Percentiles rank a stretch among this genome's conserved stretches.
Conservation (phyloP, 441 rosid species). For the Pelargonium myrrhifolium region DNA sequence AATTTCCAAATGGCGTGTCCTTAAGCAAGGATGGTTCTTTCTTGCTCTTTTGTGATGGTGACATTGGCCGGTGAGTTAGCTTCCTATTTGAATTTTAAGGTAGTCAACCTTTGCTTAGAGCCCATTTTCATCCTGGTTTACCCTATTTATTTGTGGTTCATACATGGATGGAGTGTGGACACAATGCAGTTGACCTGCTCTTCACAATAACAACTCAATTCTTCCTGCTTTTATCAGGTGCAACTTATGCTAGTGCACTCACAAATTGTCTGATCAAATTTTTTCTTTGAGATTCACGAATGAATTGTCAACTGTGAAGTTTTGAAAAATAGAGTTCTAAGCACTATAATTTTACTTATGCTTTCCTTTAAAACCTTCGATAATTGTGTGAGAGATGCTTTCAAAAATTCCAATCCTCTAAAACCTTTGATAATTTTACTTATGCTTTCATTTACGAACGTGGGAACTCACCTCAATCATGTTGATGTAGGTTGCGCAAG, state of each 20-base stretch:
- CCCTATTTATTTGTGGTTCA: neutral
- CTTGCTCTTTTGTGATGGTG: slow-evolving; percentile 58
- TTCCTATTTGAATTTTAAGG: neutral
- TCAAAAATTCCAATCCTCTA: neutral
- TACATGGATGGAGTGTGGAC: neutral
- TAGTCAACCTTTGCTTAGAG: neutral
- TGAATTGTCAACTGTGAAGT: too few species aligned
- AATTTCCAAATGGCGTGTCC: slow-evolving; percentile 77
- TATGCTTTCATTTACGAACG: too few species aligned
- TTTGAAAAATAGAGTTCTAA: too few species aligned
- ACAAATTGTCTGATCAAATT: too few species aligned
- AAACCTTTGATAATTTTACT: neutral
- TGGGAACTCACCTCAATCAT: neutral
- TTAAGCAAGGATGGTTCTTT: slow-evolving; percentile 80
- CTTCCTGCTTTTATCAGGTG: too few species aligned
- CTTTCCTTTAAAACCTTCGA: too few species aligned
- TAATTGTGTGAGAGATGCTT: neutral
- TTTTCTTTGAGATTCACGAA: too few species aligned
- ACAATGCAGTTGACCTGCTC: too few species aligned
- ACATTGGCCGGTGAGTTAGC: slow-evolving; percentile 48
- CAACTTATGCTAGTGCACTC: too few species aligned
- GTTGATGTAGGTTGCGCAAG: slow-evolving; percentile 41
- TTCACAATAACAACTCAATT: too few species aligned
- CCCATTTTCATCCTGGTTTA: neutral
- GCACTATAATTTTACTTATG: too few species aligned